phyloP scores from a whole-genome alignment of 805 yeast genomes.

The Starmera amethionina region DNA sequence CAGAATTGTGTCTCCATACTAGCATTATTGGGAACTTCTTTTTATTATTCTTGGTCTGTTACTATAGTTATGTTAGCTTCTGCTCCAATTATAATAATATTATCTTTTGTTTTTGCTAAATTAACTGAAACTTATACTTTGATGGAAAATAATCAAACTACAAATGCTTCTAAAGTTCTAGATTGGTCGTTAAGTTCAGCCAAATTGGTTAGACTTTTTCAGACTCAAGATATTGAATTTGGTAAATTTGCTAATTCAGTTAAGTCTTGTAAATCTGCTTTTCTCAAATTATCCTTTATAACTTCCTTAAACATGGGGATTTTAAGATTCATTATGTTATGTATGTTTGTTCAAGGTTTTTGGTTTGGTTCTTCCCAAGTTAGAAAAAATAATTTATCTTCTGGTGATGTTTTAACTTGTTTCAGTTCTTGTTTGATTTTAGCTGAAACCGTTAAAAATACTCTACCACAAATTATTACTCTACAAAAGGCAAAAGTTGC shows the following conservation, averaged over 20 bases:
- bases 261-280: slow-evolving; percentile 25
- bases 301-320: slow-evolving; percentile 47
- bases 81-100: slow-evolving; percentile 52
- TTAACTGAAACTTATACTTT: slow-evolving; percentile 39
- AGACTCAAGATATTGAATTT: slow-evolving; percentile 45
- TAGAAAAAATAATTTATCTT: slow-evolving; percentile 32
- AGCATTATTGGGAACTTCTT: slow-evolving; percentile 52
- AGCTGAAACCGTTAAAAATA: slow-evolving; percentile 47
- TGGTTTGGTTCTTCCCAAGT: slow-evolving; percentile 82
- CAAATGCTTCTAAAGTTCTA: slow-evolving; percentile 47
- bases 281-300: slow-evolving; percentile 34
- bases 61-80: slow-evolving; percentile 70
- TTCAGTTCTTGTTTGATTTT: slow-evolving; percentile 72
- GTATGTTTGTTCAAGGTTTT: slow-evolving; percentile 85
- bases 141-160: slow-evolving; percentile 46
- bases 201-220: slow-evolving; percentile 49
- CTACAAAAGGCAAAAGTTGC: slow-evolving; percentile 72
- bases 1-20: slow-evolving; percentile 44
- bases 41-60: slow-evolving; percentile 76
- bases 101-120: slow-evolving; percentile 41
- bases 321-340: slow-evolving; percentile 45
- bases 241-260: slow-evolving; percentile 27
- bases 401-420: slow-evolving; percentile 70
- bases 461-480: slow-evolving; percentile 47
- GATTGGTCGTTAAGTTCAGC: slow-evolving; percentile 64